Evolutionary conservation across 129 eudicot genomes (phyloP), one percentile per base, ranked within the genome.

Genomic region (Oenanthe sinensis): DNA sequence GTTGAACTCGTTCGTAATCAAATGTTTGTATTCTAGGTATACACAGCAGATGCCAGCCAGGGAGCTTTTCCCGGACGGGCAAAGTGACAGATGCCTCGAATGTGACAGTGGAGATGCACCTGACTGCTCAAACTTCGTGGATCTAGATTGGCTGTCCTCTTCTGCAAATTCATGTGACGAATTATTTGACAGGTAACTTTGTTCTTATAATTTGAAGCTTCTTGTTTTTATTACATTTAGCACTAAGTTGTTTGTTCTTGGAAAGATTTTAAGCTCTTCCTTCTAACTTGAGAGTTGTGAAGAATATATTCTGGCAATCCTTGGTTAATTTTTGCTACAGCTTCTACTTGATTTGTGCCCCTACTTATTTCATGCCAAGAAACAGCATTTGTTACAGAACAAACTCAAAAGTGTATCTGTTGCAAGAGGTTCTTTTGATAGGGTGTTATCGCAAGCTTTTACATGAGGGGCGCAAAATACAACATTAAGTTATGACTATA

Each of bases 91-190:
- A 77, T 75, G 30, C 45, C 81, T 85, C 81, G 91, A 85, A 69
- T 80, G 85, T 77, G 86, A 87, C 81, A 83, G 81, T 40, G 82
- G 83, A 10, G 90, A 88, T 75, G 74, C 88, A 50, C 40, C 74
- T 75, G 97, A 92, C 76, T 84, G 79, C 87, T 92, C 98, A 67
- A 92, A 92, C 83, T 92, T 92, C 83, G 89, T 92, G 45, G 96
- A 92, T 85, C 83, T 92, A 42, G 92, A 92, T 77, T 88, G 93
- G 96, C 90, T 92, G 55, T 92, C 97, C 80, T 92, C 96, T 45
- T 91, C 93, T 73, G 87, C 84, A 70, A 84, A 82, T 84, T 89
- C 92, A 37, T 85, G 88, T 52, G 93, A 88, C 43, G 90, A 90
- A 77, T 73, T 83, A 19, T 58, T 81, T 82, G 89, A 87, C 50